Conservation (phyloP, 176 grass and related monocot species). For the Oryza brachyantha region DNA sequence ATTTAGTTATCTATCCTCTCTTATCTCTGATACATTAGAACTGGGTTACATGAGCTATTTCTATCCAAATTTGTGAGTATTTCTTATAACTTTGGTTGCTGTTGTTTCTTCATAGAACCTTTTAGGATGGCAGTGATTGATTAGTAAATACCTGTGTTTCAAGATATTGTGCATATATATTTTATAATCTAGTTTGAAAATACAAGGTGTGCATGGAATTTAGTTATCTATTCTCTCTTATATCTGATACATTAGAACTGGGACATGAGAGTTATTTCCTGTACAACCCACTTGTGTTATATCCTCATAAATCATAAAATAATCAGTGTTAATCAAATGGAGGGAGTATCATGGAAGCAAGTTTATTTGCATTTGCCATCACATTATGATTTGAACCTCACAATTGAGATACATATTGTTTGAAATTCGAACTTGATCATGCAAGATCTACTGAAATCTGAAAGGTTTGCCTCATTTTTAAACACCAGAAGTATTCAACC, state of each 20-base stretch:
- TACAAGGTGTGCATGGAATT: background rate
- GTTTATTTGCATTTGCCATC: conserved; percentile 12
- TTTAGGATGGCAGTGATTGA: background rate
- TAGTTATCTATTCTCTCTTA: background rate
- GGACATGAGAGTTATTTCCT: background rate
- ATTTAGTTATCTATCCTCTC: background rate
- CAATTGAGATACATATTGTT: background rate
- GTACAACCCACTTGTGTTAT: background rate
- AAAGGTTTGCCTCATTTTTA: background rate
- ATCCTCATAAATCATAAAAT: background rate
- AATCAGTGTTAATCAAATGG: background rate
- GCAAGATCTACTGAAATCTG: conserved; percentile 12
- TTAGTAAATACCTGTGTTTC: background rate
- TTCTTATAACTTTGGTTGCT: background rate
- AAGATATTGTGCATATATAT: background rate
- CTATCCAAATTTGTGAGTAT: conserved; percentile 95
- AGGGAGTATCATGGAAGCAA: background rate
- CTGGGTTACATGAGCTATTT: conserved; percentile 80
- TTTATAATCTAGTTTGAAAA: background rate
- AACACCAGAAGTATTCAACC: background rate
- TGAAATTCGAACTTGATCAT: background rate
- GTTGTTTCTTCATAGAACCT: background rate
- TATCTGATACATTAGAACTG: background rate
- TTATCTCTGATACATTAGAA: background rate
- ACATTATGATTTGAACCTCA: conserved; percentile 18